Base-by-base conservation (phyloP, 306 rosid genomes). In the Gleditsia sinensis region DNA sequence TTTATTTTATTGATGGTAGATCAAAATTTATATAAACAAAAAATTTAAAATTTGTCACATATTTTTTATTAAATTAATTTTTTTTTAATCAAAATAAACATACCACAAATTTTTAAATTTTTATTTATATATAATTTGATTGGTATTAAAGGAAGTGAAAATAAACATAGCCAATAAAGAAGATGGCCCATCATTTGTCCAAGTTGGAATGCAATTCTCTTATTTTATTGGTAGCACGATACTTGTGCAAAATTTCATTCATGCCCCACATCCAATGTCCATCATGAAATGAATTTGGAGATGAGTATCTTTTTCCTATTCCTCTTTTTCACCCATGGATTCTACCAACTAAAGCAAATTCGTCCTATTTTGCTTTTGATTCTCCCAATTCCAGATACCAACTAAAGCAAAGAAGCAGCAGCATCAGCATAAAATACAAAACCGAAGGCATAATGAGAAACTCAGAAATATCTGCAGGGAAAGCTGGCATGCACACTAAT, bases 401-500 rank as follows among this genome's bases (percentile, higher is more conserved):
- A 56, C 8, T 6, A 60, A 39, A 19, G 12, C 2, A 59, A 7
- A 36, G 39, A 10, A 40, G 9, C 1, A 6, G 14, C 3, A 40
- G 46, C 8, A 42, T 19, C 1, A 48, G 36, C 61, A 55, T 28
- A 58, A 30, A 60, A 32, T 17, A 33, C 45, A 17, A 60, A 34
- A 39, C 14, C 3, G 0, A 42, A 61, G 20, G 30, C 20, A 10
- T 6, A 63, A 6, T 10, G 33, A 63, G 51, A 21, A 23, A 54
- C 36, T 13, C 20, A 7, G 57, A 56, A 56, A 65, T 20, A 64
- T 64, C 71, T 65, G 37, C 8, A 24, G 9, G 1, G 1, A 65
- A 25, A 65, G 71, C 71, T 65, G 71, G 53, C 54, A 65, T 42
- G 20, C 9, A 17, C 23, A 45, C n/a, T n/a, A n/a, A n/a, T n/a